Percentiles rank a stretch among this genome's conserved stretches.
These are phyloP conservation scores for Rickenella mellea DNA, from an alignment of 768 basidiomycete species.

Conservation along the genomic window DNA sequence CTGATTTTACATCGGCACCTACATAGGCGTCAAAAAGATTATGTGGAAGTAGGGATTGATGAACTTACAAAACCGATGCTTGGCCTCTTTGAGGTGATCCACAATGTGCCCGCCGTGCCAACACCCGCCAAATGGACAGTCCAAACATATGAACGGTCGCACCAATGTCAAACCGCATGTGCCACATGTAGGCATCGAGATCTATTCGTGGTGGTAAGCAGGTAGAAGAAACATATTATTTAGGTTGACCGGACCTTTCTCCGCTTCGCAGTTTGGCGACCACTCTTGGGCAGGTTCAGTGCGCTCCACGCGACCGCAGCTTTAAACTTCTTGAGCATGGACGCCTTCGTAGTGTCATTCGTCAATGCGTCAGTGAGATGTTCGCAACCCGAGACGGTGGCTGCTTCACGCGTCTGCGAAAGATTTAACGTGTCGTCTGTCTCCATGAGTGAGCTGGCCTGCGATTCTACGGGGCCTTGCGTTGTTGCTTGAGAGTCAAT, in stretches of 20 bases:
- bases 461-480: no score
- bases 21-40: not conserved
- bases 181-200: conserved; percentile 53
- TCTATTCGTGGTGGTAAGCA: conserved; percentile 19
- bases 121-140: conserved; percentile 64
- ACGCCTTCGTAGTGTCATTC: no score
- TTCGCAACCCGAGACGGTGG: no score
- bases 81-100: conserved; percentile 44
- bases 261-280: conserved; percentile 44
- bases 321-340: conserved; percentile 43
- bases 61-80: conserved; percentile 65
- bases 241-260: conserved; percentile 42
- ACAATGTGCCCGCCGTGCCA: conserved; percentile 53
- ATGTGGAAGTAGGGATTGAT: no score
- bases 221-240: not conserved
- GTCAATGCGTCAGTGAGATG: no score
- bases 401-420: no score
- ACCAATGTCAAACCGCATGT: conserved; percentile 46
- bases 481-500: no score
- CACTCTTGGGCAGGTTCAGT: conserved; percentile 30
- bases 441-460: no score
- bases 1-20: conserved; percentile 71
- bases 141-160: conserved; percentile 63
- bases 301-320: conserved; percentile 48
- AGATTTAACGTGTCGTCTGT: no score